Percentiles rank a stretch among this genome's conserved stretches.
Evolutionary conservation across 2,329 filamentous ascomycete species (phyloP).

Genomic region (Hypoxylon sp.): DNA sequence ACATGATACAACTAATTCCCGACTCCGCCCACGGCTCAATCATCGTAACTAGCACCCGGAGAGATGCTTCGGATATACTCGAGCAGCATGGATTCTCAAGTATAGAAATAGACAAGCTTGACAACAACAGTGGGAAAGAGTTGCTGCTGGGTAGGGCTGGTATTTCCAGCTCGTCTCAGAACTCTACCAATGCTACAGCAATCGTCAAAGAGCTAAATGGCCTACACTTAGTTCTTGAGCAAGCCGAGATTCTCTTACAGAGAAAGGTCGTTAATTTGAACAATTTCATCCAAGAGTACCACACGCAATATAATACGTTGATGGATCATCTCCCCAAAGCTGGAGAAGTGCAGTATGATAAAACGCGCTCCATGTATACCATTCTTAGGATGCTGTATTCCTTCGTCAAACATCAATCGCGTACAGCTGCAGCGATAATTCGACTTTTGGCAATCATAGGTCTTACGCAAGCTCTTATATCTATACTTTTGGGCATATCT

Average conservation of each 20-base stretch:
- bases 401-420: constrained; percentile 4
- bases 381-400: constrained; percentile 10
- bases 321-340: constrained; percentile 7
- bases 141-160: constrained; percentile 6
- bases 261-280: constrained; percentile 1
- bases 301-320: not conserved
- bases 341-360: constrained; percentile 15
- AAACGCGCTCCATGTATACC: constrained; percentile 14
- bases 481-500: not conserved
- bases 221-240: constrained; percentile 5
- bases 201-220: constrained; percentile 10
- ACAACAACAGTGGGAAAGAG: constrained; percentile 11
- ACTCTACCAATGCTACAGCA: not conserved
- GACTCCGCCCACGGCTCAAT: constrained; percentile 10
- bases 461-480: not conserved
- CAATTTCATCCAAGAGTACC: constrained; percentile 8
- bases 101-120: constrained; percentile 18
- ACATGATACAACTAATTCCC: constrained; percentile 8
- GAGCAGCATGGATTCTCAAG: constrained; percentile 2
- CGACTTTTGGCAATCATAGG: not conserved
- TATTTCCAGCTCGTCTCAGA: not conserved
- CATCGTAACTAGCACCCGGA: constrained; percentile 11
- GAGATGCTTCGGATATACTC: constrained; percentile 7
- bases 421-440: constrained; percentile 5
- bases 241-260: constrained; percentile 6